Base-by-base conservation (phyloP, 352 stramenopile genomes). In the Globisporangium paroecandrum region DNA sequence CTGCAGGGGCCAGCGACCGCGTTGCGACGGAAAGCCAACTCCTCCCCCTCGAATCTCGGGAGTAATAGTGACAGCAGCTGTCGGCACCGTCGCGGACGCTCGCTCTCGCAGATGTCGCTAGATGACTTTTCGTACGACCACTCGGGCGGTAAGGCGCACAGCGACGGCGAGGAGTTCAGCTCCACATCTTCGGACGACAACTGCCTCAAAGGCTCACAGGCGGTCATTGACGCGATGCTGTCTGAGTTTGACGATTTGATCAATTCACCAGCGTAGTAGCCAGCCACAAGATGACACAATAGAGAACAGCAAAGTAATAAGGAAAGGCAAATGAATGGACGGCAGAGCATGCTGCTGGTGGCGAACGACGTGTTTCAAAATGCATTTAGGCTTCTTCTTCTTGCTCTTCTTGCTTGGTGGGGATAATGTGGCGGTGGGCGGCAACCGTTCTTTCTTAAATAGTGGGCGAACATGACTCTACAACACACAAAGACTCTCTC, bases 161-260 rank as follows among this genome's bases (percentile, higher is more conserved):
- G 75, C 43, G 80, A 88, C 34, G 76, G 75, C 34, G 78, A 83
- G 29, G 58, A 81, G 41, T 78, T 76, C 25, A 80, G 79, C 63
- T 83, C 79, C 2, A 69, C 70, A 7, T 85, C 71, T 43, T 72
- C 69, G n/a, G 69, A 74, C 32, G 67, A 72, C 22, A 64, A 72
- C 47, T 72, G 61, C 55, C 54, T 72, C 34, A 65, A 65, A 41
- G 62, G 63, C 41, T 72, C 67, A 2, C 67, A 69, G 24, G 43
- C 67, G 12, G 43, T 69, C 34, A 53, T 72, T 13, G 53, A 59
- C 8, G 56, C 67, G 22, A 64, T 72, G 62, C 56, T 72, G 43
- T 62, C 55, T 20, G 54, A 68, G 63, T 68, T 62, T 32, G 62
- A 67, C 18, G 62, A 68, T 2, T 51, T 9, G 6, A n/a, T 49